Conservation (phyloP, 2,329 filamentous ascomycete species). For the Aureobasidium vineae region DNA sequence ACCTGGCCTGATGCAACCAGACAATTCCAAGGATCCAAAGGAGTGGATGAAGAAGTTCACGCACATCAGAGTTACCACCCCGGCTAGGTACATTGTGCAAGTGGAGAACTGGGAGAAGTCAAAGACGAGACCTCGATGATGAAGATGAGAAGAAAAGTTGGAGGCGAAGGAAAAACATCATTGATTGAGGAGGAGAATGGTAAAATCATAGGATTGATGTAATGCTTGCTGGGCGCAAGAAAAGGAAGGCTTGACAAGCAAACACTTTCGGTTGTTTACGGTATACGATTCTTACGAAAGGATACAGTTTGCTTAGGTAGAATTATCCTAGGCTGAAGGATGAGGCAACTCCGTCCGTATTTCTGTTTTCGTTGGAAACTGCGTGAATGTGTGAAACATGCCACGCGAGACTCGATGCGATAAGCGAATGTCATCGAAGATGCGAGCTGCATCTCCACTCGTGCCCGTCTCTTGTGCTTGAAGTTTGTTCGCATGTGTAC, state of each 20-base stretch:
- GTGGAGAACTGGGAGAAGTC: slow-evolving; percentile 26
- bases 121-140: slow-evolving; percentile 2
- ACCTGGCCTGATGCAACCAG: background rate
- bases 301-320: background rate
- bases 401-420: background rate
- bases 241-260: background rate
- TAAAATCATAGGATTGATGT: background rate
- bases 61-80: slow-evolving; percentile 33
- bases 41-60: slow-evolving; percentile 34
- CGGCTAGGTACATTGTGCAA: slow-evolving; percentile 22
- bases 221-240: background rate
- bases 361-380: background rate
- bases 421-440: background rate
- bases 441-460: background rate
- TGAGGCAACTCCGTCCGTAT: background rate
- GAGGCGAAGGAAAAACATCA: background rate
- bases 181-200: background rate
- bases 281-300: background rate
- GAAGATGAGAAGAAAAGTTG: no score
- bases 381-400: background rate
- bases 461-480: background rate
- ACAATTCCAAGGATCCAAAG: slow-evolving; percentile 32
- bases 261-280: background rate
- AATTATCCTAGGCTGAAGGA: background rate
- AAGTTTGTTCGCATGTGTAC: background rate